Base-by-base conservation (phyloP, 2,329 filamentous ascomycete genomes). In the Aspergillus fumigatiaffinis region DNA sequence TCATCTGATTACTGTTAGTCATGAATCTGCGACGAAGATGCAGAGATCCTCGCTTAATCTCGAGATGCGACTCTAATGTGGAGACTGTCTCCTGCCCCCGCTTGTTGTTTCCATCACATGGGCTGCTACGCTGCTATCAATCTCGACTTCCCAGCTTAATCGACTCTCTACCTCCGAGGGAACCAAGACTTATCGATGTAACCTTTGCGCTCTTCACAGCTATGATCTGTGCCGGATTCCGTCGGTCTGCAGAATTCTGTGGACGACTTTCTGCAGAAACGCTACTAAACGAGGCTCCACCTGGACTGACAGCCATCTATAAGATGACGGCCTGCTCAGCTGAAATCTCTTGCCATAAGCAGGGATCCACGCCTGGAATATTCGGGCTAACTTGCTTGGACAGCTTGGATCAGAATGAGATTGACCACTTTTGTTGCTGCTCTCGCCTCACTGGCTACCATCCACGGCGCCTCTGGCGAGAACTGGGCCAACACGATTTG, bases 401-500 rank as follows among this genome's bases (percentile, higher is more conserved):
- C 14, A 38, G 32, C 14, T 17, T 38, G 32, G 3, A 17, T 38
- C 32, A 38, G 32, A 38, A 38, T 67, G 65, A 66, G 51, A 56
- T 46, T 38, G 12, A 32, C 44, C 21, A 21, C 52, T n/a, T 23
- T 65, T 6, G 26, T 67, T 42, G 51, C 60, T 0, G 48, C 44
- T 7, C 52, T 63, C 17, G 55, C 58, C 8, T 53, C 60, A 17
- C 32, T 38, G 38, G 54, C 21, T 14, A 52, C 52, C 1, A 59
- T 56, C 32, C 57, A 61, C 14, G 54, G 63, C 2, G 44, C 60
- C 4, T 50, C 52, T 51, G 14, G 46, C 46, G 38, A 35, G 23
- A 48, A 46, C 49, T 59, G 51, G 57, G 52, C 35, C 20, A 26
- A 48, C 10, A 52, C 56, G 12, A 69, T 74, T 23, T 68, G 66